Base-by-base conservation (phyloP, 2,329 filamentous ascomycete species). In the Colletotrichum nymphaeae region DNA sequence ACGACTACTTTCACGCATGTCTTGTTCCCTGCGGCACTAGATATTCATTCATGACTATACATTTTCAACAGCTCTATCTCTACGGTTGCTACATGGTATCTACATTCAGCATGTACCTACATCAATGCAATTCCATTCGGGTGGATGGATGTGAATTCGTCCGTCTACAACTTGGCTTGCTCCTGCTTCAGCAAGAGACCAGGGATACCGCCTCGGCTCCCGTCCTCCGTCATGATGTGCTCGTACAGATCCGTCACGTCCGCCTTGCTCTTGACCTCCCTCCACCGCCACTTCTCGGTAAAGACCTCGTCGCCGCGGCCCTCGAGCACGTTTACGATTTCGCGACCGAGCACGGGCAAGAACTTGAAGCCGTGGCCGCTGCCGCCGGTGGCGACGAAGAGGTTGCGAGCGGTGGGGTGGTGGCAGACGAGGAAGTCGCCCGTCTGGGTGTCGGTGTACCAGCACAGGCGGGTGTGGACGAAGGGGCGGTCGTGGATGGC, bases 401-500 rank as follows among this genome's bases (percentile, higher is more conserved):
- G 81, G 16, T 87, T 86, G 69, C 86, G 79, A 81, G 89, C 89
- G 19, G 85, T 82, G 0, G 93, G 93, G 77, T 94, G 92, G 80
- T 92, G 91, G 78, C 92, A 89, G 73, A 94, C 86, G 67, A 95
- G 86, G 84, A 93, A 95, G 79, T 95, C 91, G 26, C 90, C 93
- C 22, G 89, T 90, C 8, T 90, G 87, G 77, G 93, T 95, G 83
- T 95, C 93, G 5, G 90, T 91, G 80, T 95, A 95, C 93, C 93
- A 95, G 83, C 93, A 95, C 66, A 94, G 83, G 28, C 92, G 86
- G 2, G 90, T 92, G 66, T 86, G 84, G 71, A 83, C 83, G 83
- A 93, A 94, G 1, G 90, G 88, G 30, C 93, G 85, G 28, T 87
- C 85, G 63, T 86, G 86, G 22, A 94, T 85, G 11, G 86, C 85